Percentiles rank a stretch among this genome's conserved stretches.
phyloP scores from a whole-genome alignment of 1,284 basidiomycete genomes.

The Cronartium ribicola region DNA sequence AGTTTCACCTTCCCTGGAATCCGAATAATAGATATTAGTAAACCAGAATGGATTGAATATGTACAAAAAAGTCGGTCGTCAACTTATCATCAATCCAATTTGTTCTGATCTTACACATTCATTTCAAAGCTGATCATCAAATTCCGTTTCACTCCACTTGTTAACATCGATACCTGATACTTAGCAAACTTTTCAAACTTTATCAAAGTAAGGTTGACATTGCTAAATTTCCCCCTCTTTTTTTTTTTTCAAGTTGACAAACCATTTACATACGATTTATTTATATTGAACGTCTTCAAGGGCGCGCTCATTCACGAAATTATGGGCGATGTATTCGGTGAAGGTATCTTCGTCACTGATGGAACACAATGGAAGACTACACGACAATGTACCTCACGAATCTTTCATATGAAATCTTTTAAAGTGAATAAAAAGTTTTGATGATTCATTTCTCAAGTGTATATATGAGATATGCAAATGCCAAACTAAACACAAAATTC shows the following conservation, averaged over 20 bases:
- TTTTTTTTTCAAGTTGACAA: background rate
- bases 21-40: slow-evolving; percentile 40
- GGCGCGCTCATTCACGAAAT: background rate
- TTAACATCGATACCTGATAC: too few relatives aligned
- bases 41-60: slow-evolving; percentile 41
- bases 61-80: slow-evolving; percentile 29
- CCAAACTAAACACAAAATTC: background rate
- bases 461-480: background rate
- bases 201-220: slow-evolving; percentile 15
- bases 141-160: too few relatives aligned
- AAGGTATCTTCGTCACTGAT: slow-evolving; percentile 29
- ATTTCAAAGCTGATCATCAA: background rate
- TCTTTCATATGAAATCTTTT: slow-evolving; percentile 21
- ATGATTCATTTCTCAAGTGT: background rate
- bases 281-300: background rate
- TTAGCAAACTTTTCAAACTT: slow-evolving; percentile 30
- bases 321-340: slow-evolving; percentile 30
- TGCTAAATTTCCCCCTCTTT: background rate
- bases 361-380: slow-evolving; percentile 20
- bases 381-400: slow-evolving; percentile 14
- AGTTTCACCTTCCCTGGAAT: slow-evolving; percentile 23
- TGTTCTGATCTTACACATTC: background rate
- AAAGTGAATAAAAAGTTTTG: background rate
- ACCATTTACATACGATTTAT: background rate
- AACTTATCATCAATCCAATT: background rate